phyloP scores from a whole-genome alignment of 192 early-diverging fungal species.

The Allomyces javanicus region DNA sequence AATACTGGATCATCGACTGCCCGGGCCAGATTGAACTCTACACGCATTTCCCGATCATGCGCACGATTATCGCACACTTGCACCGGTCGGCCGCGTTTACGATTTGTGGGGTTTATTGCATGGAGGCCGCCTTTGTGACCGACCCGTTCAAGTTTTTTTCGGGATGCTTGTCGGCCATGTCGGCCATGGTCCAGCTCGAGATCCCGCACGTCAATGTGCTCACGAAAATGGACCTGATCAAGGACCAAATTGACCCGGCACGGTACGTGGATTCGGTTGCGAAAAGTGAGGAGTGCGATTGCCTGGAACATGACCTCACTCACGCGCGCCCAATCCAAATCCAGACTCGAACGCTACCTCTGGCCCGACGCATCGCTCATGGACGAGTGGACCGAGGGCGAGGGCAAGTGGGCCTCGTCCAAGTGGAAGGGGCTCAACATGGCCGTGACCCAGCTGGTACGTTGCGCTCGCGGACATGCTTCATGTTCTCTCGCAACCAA shows the following conservation, averaged over 20 bases:
- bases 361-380: conserved; percentile 77
- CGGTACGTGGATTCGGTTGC: background rate
- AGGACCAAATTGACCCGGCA: conserved; percentile 11
- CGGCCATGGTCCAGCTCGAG: conserved; percentile 87
- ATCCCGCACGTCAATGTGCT: conserved; percentile 98
- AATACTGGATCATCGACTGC: conserved; percentile 93
- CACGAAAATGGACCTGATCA: conserved; percentile 90
- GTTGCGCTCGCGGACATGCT: background rate
- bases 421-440: conserved; percentile 70
- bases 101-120: conserved; percentile 55
- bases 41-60: conserved; percentile 94
- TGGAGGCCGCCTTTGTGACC: conserved; percentile 44
- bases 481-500: background rate
- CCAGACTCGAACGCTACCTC: conserved; percentile 35
- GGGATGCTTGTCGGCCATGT: conserved; percentile 85
- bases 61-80: conserved; percentile 47
- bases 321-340: conserved; percentile 4
- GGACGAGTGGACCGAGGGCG: conserved; percentile 39
- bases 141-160: conserved; percentile 94
- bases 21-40: conserved; percentile 98
- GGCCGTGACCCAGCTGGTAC: conserved; percentile 67
- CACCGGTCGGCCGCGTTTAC: conserved; percentile 45
- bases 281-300: too few relatives aligned
- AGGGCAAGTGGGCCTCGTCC: conserved; percentile 44
- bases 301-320: too few relatives aligned